phyloP scores from a whole-genome alignment of 176 grass and related monocot genomes.

The Eragrostis nindensis region DNA sequence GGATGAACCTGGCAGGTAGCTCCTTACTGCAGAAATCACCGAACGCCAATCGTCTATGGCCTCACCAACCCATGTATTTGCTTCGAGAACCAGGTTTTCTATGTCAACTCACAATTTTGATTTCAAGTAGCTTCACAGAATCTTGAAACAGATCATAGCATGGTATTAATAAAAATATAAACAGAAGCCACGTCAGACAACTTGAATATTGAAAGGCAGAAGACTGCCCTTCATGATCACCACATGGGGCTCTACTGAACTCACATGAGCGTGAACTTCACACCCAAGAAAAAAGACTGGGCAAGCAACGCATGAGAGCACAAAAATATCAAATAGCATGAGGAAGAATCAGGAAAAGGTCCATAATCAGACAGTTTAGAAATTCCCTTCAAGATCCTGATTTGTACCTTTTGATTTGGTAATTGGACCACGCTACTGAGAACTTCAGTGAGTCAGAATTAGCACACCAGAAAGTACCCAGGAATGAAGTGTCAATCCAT shows the following conservation, averaged over 20 bases:
- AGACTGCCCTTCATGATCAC: background rate
- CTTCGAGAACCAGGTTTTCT: background rate
- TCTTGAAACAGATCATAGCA: background rate
- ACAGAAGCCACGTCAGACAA: too few relatives aligned
- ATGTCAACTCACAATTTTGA: conserved; percentile 15
- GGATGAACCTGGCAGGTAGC: background rate
- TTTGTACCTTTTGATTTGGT: background rate
- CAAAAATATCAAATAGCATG: background rate
- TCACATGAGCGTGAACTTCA: background rate
- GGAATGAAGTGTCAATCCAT: background rate
- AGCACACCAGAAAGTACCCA: background rate
- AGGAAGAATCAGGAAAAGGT: background rate
- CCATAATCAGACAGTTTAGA: background rate
- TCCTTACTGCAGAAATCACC: background rate
- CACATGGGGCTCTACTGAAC: background rate
- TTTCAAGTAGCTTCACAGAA: background rate
- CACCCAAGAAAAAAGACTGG: background rate
- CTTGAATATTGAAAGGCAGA: background rate
- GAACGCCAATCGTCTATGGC: too few relatives aligned
- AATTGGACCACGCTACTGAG: background rate
- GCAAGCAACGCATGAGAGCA: too few relatives aligned
- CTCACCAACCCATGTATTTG: background rate
- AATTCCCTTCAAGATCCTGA: background rate
- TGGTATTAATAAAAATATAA: background rate
- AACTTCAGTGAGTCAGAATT: background rate